A percentile compares a stretch with the other conserved stretches of the same genome.
Conservation (phyloP, 2,329 filamentous ascomycete species). For the Penicillium frequentans region DNA sequence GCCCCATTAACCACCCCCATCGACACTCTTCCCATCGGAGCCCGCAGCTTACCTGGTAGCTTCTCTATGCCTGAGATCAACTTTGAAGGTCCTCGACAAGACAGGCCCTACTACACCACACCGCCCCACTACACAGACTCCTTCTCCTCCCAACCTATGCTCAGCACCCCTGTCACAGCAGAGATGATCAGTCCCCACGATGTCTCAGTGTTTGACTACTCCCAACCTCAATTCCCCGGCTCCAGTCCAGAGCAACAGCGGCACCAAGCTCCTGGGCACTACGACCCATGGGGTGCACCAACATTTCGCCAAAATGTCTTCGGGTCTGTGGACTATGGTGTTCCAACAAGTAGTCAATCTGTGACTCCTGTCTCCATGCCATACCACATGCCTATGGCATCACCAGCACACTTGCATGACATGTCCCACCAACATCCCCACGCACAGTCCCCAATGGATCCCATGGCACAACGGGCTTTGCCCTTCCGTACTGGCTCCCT, state of each 20-base stretch:
- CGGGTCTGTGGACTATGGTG: conserved; percentile 31
- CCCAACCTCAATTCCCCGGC: conserved; percentile 25
- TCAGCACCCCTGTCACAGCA: conserved; percentile 27
- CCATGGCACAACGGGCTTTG: conserved; percentile 16
- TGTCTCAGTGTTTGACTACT: conserved; percentile 33
- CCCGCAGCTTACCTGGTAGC: conserved; percentile 22
- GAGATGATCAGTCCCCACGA: conserved; percentile 32
- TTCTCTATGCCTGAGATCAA: conserved; percentile 32
- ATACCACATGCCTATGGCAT: conserved; percentile 30
- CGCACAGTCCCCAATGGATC: conserved; percentile 20
- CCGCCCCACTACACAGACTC: conserved; percentile 32
- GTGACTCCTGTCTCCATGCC: conserved; percentile 27
- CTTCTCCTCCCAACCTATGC: conserved; percentile 27
- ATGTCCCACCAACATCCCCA: conserved; percentile 23
- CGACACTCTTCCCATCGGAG: conserved; percentile 20
- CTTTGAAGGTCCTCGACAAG: conserved; percentile 28
- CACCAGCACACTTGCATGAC: conserved; percentile 25
- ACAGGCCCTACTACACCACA: conserved; percentile 28
- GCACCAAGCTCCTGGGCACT: conserved; percentile 18
- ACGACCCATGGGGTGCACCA: conserved; percentile 30
- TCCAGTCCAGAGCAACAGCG: conserved; percentile 25
- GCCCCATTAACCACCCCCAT: conserved; percentile 26
- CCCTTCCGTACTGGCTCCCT: conserved; percentile 35
- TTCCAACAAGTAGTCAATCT: conserved; percentile 19
- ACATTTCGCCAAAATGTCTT: conserved; percentile 37